Evolutionary conservation across 208 protist genomes (phyloP).

Genomic region (Wallacemonas sp.): DNA sequence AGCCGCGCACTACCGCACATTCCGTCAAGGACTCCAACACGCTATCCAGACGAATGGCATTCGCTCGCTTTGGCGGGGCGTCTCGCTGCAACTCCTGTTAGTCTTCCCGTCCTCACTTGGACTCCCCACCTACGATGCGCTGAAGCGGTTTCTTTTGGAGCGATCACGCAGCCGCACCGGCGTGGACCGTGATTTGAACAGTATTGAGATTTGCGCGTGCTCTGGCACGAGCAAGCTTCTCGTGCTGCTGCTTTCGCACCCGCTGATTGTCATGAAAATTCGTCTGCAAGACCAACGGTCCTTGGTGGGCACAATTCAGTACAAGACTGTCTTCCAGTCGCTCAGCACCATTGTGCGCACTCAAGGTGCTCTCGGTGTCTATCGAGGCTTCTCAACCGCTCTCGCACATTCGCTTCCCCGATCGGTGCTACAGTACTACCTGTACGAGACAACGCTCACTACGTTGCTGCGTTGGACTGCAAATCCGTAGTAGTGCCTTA

Average conservation of each 20-base stretch:
- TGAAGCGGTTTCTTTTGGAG: conserved; percentile 61
- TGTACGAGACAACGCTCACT: conserved; percentile 78
- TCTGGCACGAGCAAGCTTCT: conserved; percentile 67
- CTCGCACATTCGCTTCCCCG: conserved; percentile 79
- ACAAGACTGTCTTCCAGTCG: conserved; percentile 49
- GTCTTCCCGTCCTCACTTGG: conserved; percentile 75
- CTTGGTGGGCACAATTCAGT: conserved; percentile 49
- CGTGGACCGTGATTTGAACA: conserved; percentile 40
- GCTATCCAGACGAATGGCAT: conserved; percentile 54
- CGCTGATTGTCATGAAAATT: conserved; percentile 70
- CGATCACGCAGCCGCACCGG: conserved; percentile 14
- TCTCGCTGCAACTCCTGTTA: conserved; percentile 71
- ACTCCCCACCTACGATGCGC: conserved; percentile 79
- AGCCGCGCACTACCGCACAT: conserved; percentile 58
- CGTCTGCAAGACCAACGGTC: conserved; percentile 84
- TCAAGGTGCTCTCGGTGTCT: conserved; percentile 64
- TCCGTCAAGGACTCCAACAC: conserved; percentile 50
- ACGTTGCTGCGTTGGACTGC: conserved; percentile 7
- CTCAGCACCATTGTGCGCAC: conserved; percentile 52
- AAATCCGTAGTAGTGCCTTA: background rate
- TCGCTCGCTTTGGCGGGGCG: conserved; percentile 81
- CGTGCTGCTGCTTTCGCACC: conserved; percentile 72
- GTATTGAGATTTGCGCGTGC: conserved; percentile 72
- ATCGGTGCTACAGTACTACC: conserved; percentile 63
- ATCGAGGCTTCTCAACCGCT: conserved; percentile 68